Evolutionary conservation across 2,329 filamentous ascomycete genomes (phyloP).

Genomic region (Hymenoscyphus fraxineus): DNA sequence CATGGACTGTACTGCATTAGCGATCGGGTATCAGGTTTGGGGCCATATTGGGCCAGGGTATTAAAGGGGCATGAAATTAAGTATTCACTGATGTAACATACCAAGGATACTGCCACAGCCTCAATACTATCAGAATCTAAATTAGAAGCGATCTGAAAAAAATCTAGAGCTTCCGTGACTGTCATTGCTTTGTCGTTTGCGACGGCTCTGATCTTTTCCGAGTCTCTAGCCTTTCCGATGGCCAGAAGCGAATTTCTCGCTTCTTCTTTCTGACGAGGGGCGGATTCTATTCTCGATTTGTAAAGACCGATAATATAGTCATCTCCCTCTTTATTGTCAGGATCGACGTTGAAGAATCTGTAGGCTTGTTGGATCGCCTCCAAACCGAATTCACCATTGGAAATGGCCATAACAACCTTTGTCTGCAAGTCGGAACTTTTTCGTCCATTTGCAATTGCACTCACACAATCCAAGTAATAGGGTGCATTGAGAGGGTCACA

Average conservation of each 20-base stretch:
- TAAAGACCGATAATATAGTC: conserved; percentile 60
- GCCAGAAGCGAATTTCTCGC: conserved; percentile 53
- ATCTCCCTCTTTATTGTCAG: conserved; percentile 46
- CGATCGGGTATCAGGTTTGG: not conserved
- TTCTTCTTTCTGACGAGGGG: conserved; percentile 51
- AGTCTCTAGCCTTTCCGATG: conserved; percentile 56
- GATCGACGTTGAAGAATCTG: conserved; percentile 52
- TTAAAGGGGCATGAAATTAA: not conserved
- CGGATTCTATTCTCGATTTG: conserved; percentile 53
- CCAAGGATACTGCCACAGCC: conserved; percentile 32
- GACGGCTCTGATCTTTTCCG: conserved; percentile 53
- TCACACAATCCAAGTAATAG: conserved; percentile 65
- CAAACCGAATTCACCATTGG: conserved; percentile 53
- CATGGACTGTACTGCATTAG: conserved; percentile 22
- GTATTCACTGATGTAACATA: conserved; percentile 19
- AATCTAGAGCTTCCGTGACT: conserved; percentile 61
- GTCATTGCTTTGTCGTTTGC: conserved; percentile 55
- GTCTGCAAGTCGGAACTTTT: conserved; percentile 52
- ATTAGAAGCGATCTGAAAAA: conserved; percentile 45
- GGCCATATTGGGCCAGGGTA: not conserved
- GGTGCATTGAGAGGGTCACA: conserved; percentile 52
- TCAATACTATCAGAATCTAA: conserved; percentile 33
- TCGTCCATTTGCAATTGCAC: conserved; percentile 50
- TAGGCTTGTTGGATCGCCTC: conserved; percentile 57
- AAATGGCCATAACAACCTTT: conserved; percentile 54